A percentile compares a stretch with the other conserved stretches of the same genome.
These are phyloP conservation scores for Gleditsia sinensis DNA, from an alignment of 306 rosid species.

Conservation along the genomic window DNA sequence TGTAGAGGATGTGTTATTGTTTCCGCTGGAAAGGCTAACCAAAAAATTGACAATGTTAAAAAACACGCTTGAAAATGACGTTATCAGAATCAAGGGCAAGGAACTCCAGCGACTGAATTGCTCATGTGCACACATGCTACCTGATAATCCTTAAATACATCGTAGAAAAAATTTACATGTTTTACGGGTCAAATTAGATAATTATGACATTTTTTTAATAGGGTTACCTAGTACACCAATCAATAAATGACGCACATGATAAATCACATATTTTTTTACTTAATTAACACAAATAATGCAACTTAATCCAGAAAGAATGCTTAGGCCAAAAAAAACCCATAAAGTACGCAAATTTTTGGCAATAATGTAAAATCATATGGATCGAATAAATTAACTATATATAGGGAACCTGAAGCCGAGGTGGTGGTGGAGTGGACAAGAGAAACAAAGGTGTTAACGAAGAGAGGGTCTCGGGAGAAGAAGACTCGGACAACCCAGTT, in stretches of 20 bases:
- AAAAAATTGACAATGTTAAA: background rate
- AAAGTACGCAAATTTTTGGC: background rate
- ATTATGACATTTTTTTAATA: too few relatives aligned
- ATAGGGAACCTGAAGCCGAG: constrained; percentile 68
- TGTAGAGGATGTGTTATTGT: background rate
- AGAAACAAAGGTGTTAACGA: constrained; percentile 86
- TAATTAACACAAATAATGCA: background rate
- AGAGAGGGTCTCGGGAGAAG: constrained; percentile 62
- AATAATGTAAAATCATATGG: background rate
- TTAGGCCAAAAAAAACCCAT: too few relatives aligned
- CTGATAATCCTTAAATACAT: background rate
- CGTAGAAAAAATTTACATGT: background rate
- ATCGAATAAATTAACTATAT: background rate
- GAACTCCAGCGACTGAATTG: background rate
- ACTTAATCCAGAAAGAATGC: too few relatives aligned
- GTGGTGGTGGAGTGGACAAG: constrained; percentile 79
- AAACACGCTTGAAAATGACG: background rate
- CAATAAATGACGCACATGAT: too few relatives aligned
- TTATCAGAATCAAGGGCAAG: background rate
- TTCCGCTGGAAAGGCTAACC: background rate
- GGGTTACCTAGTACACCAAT: too few relatives aligned
- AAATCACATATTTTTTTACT: background rate
- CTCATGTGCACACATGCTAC: too few relatives aligned
- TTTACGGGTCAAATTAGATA: background rate
- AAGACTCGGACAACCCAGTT: constrained; percentile 54